Base-by-base conservation (phyloP, 768 basidiomycete genomes). In the Xanthoconium purpureum region DNA sequence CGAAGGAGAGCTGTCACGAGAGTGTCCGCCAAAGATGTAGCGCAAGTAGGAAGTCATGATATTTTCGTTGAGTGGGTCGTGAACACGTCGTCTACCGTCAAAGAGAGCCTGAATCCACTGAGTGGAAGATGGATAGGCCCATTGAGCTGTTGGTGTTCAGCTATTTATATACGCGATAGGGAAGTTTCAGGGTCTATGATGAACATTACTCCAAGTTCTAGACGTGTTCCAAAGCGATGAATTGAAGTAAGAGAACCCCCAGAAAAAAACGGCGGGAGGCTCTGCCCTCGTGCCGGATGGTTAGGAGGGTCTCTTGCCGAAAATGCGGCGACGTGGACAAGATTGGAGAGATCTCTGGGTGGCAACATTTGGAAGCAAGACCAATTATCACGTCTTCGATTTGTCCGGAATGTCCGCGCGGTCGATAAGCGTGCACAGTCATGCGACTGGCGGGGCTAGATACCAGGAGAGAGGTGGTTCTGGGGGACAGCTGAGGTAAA, bases 21-120 rank as follows among this genome's bases (percentile, higher is more conserved):
- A 59, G 52, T 69, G 48, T 38, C 71, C 72, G 42, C 78, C 77
- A 54, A 79, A 79, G 61, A 78, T 69, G 56, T 67, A 78, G 57
- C 81, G 81, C 55, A 83, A 64, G 71, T 80, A 79, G 35, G 81
- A 77, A 48, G 79, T 74, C 80, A 82, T 82, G 54, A 52, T 61
- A 6, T 8, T 17, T 49, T 56, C 54, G 61, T 66, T 30, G 32
- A 18, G 47, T 35, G 9, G 38, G 52, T 62, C 63, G 71, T 67
- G 42, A 62, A 51, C 13, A 42, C 38, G 63, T 63, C 59, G 64
- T 65, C 43, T 47, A 46, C 51, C 50, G 56, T 57, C 52, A 36
- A 57, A n/a, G 18, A 54, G 47, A 55, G 46, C 47, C 48, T 18
- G 33, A 45, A 33, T 38, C 56, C 54, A 59, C 55, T 50, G 47